Conservation (phyloP, 495 filamentous ascomycete genomes). For the Aspergillus homomorphus region DNA sequence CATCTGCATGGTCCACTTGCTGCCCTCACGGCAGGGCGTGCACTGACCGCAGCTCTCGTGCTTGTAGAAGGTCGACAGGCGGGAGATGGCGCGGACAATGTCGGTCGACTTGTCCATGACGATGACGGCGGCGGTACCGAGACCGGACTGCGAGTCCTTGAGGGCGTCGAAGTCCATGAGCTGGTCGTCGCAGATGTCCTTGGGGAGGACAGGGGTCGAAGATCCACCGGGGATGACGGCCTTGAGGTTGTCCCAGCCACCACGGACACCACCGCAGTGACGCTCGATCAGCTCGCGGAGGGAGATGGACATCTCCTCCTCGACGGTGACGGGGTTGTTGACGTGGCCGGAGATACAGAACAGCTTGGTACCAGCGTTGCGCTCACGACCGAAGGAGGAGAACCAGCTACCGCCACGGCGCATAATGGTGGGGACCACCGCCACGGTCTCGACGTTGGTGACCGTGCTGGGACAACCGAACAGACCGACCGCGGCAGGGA, state of each 20-base stretch:
- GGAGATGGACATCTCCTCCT: conserved; percentile 98
- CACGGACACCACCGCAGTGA: conserved; percentile 93
- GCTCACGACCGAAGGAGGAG: conserved; percentile 84
- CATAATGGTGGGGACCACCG: conserved; percentile 94
- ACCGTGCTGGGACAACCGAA: conserved; percentile 98
- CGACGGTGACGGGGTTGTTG: conserved; percentile 96
- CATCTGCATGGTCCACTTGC: conserved; percentile 97
- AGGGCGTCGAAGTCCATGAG: conserved; percentile 98
- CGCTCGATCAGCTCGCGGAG: conserved; percentile 92
- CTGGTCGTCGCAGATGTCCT: conserved; percentile 82
- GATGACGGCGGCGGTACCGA: conserved; percentile 97
- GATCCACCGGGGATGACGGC: conserved; percentile 95
- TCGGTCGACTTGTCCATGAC: conserved; percentile 98
- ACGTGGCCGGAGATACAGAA: conserved; percentile 99
- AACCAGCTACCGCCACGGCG: conserved; percentile 92
- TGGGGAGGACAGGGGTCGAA: conserved; percentile 92
- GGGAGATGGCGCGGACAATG: conserved; percentile 87
- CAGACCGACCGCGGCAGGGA: conserved; percentile 93
- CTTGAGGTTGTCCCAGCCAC: conserved; percentile 95
- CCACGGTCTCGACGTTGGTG: conserved; percentile 95
- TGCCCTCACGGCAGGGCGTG: conserved; percentile 95
- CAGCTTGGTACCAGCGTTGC: conserved; percentile 94
- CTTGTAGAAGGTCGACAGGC: conserved; percentile 93
- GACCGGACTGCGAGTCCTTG: conserved; percentile 94
- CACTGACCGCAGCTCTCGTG: conserved; percentile 98